phyloP scores from a whole-genome alignment of 805 yeast genomes.

The Monosporozyma solicola region DNA sequence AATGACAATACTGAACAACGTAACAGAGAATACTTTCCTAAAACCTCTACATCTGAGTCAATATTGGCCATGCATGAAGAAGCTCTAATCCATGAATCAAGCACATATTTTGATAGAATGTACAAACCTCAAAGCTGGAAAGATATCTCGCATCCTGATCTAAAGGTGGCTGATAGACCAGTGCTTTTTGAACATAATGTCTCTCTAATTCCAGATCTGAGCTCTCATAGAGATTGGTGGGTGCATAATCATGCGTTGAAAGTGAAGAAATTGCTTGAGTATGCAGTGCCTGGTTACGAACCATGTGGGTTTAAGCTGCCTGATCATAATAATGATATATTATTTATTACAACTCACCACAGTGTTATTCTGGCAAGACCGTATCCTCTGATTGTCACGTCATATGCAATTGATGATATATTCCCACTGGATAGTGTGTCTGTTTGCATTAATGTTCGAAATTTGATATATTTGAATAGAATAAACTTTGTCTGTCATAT shows the following conservation, averaged over 20 bases:
- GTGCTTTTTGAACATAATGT: background rate
- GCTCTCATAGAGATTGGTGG: conserved; percentile 11
- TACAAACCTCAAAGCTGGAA: background rate
- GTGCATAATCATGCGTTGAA: conserved; percentile 14
- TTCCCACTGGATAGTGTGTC: conserved; percentile 12
- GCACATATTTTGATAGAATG: background rate
- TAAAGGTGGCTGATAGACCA: background rate
- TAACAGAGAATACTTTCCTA: background rate
- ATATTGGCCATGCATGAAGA: background rate
- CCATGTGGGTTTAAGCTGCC: conserved; percentile 3
- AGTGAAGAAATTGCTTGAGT: conserved; percentile 9
- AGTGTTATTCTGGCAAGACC: conserved; percentile 12
- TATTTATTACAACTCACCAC: conserved; percentile 12
- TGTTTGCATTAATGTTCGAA: background rate
- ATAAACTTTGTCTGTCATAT: conserved; percentile 18
- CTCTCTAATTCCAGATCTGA: background rate
- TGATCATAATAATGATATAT: conserved; percentile 12
- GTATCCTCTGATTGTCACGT: conserved; percentile 17
- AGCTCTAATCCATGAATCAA: background rate
- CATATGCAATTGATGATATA: conserved; percentile 15
- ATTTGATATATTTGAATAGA: conserved; percentile 12
- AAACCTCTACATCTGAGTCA: background rate
- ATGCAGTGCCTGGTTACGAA: conserved; percentile 10
- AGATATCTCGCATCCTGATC: background rate
- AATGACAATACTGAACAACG: background rate